Evolutionary conservation across 164 flowering plant species (phyloP).

Genomic region (Euptelea pleiosperma): DNA sequence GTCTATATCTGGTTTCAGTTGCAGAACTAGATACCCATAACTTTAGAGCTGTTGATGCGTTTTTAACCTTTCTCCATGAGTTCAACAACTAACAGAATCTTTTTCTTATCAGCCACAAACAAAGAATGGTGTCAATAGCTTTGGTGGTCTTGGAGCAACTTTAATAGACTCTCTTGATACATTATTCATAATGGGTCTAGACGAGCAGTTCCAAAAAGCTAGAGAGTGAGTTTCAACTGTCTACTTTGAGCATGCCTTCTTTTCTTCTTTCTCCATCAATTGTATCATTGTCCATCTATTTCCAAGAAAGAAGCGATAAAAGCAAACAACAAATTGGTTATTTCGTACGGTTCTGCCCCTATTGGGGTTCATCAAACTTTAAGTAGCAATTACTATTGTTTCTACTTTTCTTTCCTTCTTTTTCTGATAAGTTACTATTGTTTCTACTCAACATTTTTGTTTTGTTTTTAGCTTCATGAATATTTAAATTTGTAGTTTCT

Average conservation of each 20-base stretch:
- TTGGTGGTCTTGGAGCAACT: constrained; percentile 99
- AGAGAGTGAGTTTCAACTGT: constrained; percentile 67
- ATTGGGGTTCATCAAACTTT: background rate
- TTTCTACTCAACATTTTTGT: background rate
- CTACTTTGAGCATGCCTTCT: background rate
- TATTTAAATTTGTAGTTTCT: constrained; percentile 1
- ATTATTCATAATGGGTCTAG: constrained; percentile 89
- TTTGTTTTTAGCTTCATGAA: background rate
- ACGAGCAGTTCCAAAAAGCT: constrained; percentile 87
- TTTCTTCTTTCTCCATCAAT: background rate
- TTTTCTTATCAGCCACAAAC: constrained; percentile 69
- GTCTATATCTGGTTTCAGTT: background rate
- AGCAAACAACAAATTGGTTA: background rate
- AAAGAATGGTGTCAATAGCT: constrained; percentile 84
- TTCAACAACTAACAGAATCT: constrained; percentile 3
- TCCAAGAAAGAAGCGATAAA: background rate
- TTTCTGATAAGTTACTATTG: background rate
- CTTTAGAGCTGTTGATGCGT: too few relatives aligned
- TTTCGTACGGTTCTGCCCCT: background rate
- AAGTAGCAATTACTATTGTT: background rate
- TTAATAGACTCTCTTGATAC: constrained; percentile 92
- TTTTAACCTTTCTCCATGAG: background rate
- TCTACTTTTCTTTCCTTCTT: background rate
- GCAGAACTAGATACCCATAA: background rate
- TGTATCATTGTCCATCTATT: background rate